Conservation (phyloP, 768 basidiomycete species). For the Gymnopilus dilepis region DNA sequence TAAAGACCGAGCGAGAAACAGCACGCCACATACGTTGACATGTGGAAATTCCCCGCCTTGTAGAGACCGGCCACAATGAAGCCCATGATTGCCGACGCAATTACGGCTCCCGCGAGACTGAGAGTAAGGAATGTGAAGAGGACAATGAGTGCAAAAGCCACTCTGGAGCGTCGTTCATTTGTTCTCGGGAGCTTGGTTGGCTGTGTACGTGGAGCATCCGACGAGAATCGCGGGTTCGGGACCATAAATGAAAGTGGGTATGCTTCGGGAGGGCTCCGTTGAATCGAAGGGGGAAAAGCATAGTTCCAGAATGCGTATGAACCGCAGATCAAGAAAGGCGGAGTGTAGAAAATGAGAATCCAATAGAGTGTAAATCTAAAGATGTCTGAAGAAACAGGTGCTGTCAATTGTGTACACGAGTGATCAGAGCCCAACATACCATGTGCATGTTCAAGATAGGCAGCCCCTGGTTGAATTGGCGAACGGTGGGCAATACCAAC, state of each 20-base stretch:
- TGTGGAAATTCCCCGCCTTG: constrained; percentile 48
- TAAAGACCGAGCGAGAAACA: background rate
- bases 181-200: constrained; percentile 27
- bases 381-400: constrained; percentile 40
- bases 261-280: constrained; percentile 7
- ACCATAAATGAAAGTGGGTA: constrained; percentile 22
- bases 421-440: constrained; percentile 35
- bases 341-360: constrained; percentile 55
- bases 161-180: constrained; percentile 49
- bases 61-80: constrained; percentile 51
- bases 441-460: constrained; percentile 46
- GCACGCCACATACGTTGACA: constrained; percentile 51
- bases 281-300: constrained; percentile 46
- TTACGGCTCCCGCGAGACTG: constrained; percentile 50
- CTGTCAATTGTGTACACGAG: background rate
- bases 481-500: constrained; percentile 45
- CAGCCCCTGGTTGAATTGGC: constrained; percentile 45
- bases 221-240: background rate
- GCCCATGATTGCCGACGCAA: constrained; percentile 52
- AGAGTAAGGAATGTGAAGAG: constrained; percentile 45
- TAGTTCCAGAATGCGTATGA: constrained; percentile 57
- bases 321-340: constrained; percentile 54
- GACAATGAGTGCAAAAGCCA: constrained; percentile 53
- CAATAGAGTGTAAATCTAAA: constrained; percentile 61
- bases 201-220: constrained; percentile 4